Evolutionary conservation across 2,329 filamentous ascomycete genomes (phyloP), one percentile per base, ranked within the genome.

Genomic region (Apiospora koreana): DNA sequence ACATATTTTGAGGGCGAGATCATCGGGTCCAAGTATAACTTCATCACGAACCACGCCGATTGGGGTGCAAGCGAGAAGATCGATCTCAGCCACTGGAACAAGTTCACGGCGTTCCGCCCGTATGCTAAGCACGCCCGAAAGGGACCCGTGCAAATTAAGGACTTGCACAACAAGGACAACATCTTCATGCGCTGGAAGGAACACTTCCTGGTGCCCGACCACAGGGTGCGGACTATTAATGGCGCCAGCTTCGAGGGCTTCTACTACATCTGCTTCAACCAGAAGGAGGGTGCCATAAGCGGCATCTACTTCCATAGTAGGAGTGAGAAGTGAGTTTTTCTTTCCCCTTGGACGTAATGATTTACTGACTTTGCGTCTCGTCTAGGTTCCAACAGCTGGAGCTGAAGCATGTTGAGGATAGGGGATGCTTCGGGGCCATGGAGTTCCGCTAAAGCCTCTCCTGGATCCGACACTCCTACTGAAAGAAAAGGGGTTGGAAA

Each of bases 161-260:
- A 97, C 75, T 89, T 92, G 75, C 88, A 90, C 65, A 93, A 97
- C 78, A 87, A 91, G 73, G 95, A 98, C 75, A 91, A 97, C 79
- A 91, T 99, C 42, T 99, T 98, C 78, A 99, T 99, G 96, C 91
- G 96, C 72, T 99, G 96, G 96, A 99, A 99, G 82, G 96, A 99
- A 79, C 94, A 97, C 77, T 99, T 99, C 77, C 85, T 99, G 0
- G 96, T 99, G 0, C 96, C 96, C 1, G 95, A 99, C 77, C 96
- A 99, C 80, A 89, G 93, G 21, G 94, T 98, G 25, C 89, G 92
- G 72, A 97, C 93, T 14, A 97, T 99, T 72, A 93, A 91, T 43
- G 96, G 96, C 23, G 96, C 96, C 9, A 98, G 95, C 78, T 99
- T 98, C 72, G 96, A 99, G 79, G 96, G 96, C 0, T 99, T 99